phyloP scores from a whole-genome alignment of 306 rosid genomes.

The Hippophae rhamnoides region DNA sequence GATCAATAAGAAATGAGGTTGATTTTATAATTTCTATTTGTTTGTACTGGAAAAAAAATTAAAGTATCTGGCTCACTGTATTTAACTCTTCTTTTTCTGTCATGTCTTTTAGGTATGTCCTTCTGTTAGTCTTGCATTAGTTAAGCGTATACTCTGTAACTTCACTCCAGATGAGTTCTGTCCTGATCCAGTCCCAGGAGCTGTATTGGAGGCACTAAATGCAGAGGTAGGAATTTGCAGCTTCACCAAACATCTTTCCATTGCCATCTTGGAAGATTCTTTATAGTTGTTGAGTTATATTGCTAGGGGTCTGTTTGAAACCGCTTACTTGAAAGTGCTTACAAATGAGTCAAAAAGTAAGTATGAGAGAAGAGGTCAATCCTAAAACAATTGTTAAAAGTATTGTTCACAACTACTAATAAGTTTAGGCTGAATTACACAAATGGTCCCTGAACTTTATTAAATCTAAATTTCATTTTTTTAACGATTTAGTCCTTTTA shows the following conservation, averaged over 20 bases:
- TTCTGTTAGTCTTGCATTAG: constrained; percentile 57
- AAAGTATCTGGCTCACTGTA: neutral
- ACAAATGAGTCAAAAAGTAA: too few species aligned
- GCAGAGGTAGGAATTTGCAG: constrained; percentile 50
- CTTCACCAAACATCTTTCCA: neutral
- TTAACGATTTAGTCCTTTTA: too few species aligned
- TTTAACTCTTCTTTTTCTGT: constrained; percentile 6
- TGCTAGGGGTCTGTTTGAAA: too few species aligned
- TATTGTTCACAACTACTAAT: too few species aligned
- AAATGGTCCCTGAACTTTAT: too few species aligned
- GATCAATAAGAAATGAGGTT: constrained; percentile 80
- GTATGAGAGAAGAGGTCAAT: too few species aligned
- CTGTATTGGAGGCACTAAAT: constrained; percentile 76
- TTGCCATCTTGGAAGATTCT: too few species aligned
- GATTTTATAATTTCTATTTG: constrained; percentile 11
- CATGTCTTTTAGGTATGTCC: constrained; percentile 65
- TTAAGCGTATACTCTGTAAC: constrained; percentile 81
- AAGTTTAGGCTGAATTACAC: too few species aligned
- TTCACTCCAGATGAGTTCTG: constrained; percentile 99
- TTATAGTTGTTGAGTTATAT: too few species aligned
- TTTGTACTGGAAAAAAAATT: constrained; percentile 7
- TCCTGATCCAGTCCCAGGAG: constrained; percentile 82
- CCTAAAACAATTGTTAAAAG: too few species aligned
- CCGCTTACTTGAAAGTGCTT: too few species aligned
- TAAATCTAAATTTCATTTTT: too few species aligned